Evolutionary conservation across 2,329 filamentous ascomycete genomes (phyloP), one percentile per base, ranked within the genome.

Genomic region (Scedosporium dehoogii): DNA sequence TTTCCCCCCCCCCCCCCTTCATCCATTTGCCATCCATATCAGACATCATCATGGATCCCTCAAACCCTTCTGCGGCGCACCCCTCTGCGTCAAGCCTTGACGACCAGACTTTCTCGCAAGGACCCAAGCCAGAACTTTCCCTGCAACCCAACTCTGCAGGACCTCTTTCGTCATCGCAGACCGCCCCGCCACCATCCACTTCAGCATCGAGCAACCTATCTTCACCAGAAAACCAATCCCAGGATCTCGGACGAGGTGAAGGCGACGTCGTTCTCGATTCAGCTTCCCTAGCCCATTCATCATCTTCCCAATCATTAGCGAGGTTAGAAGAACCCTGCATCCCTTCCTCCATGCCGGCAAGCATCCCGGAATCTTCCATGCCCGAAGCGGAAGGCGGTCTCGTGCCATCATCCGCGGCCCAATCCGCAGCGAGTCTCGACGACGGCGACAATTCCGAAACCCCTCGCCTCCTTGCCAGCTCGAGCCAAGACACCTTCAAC

Each of bases 381-480:
- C 12, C 59, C n/a, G 41, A 48, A n/a, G 46, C 41, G 21, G 21
- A 6, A 16, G 29, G 18, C 27, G 29, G 6, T 29, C 16, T 42
- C 27, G 7, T 16, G 46, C 21, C 14, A 44, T 44, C 46, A 29
- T n/a, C 46, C 18, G 6, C 29, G n/a, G 3, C 14, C 44, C 38
- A 41, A 27, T 21, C n/a, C 5, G 29, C 42, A 9, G 42, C 21
- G 18, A 23, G 23, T 25, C n/a, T 55, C 18, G 23, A 55, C 12
- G 18, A 23, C 18, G 44, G 18, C 23, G 59, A 53, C 14, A 73
- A 83, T 67, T 71, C 75, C 48, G 80, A 80, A 64, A 80, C 79
- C 3, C 80, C 79, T 55, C 78, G 75, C 63, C 70, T 79, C 62
- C 70, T 72, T 21, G 70, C 79, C 48, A 70, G 70, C 58, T 48